Percentiles rank a stretch among this genome's conserved stretches.
Conservation (phyloP, 306 rosid genomes). For the Medicago lupulina region DNA sequence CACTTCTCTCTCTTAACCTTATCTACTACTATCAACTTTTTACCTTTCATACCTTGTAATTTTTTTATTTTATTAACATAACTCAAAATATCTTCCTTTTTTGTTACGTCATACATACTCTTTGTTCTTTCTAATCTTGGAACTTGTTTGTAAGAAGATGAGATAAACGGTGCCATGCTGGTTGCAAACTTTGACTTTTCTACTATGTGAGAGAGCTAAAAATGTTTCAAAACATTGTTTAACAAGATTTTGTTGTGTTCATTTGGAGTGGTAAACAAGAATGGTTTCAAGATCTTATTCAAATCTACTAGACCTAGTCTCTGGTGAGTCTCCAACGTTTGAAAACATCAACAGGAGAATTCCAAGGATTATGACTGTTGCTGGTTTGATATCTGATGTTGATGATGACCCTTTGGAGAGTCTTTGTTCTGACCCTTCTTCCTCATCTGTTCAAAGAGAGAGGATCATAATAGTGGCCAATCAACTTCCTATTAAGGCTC, state of each 20-base stretch:
- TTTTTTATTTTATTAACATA: neutral
- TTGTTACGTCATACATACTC: neutral
- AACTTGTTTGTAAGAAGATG: conserved; percentile 3
- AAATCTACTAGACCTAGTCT: conserved; percentile 58
- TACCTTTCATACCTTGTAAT: conserved; percentile 38
- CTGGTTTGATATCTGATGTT: conserved; percentile 72
- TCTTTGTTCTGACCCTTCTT: conserved; percentile 56
- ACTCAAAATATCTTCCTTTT: conserved; percentile 29
- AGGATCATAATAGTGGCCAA: conserved; percentile 81
- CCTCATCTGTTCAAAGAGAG: conserved; percentile 62
- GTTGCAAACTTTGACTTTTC: conserved; percentile 37
- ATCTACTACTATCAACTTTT: conserved; percentile 31
- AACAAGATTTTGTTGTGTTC: neutral
- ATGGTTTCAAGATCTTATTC: conserved; percentile 56
- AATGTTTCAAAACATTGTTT: conserved; percentile 21
- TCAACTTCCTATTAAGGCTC: conserved; percentile 79
- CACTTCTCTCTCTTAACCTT: conserved; percentile 54
- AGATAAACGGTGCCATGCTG: neutral
- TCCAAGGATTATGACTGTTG: conserved; percentile 74
- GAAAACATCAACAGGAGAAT: conserved; percentile 61
- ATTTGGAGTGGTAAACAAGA: neutral
- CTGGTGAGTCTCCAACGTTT: conserved; percentile 68
- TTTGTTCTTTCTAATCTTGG: conserved; percentile 5
- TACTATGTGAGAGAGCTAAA: neutral
- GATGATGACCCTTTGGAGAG: conserved; percentile 72